Evolutionary conservation across 2,329 filamentous ascomycete species (phyloP).

Genomic region (Penicillium brevicompactum): DNA sequence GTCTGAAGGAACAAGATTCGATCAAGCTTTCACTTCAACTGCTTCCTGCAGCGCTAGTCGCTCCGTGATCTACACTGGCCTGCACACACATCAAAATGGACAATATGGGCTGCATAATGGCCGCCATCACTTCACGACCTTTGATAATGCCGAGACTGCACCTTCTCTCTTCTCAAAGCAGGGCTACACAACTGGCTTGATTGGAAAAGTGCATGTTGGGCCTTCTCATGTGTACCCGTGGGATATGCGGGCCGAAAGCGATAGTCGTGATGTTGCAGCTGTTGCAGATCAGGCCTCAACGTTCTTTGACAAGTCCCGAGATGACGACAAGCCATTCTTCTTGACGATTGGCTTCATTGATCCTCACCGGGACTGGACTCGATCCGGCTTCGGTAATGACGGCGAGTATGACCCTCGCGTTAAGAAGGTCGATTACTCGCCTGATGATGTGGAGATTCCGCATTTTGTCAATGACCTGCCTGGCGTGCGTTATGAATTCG

Average conservation of each 20-base stretch:
- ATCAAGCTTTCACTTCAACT: conserved; percentile 19
- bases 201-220: conserved; percentile 55
- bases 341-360: conserved; percentile 52
- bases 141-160: conserved; percentile 47
- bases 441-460: conserved; percentile 44
- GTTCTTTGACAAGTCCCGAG: conserved; percentile 43
- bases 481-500: conserved; percentile 46
- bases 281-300: conserved; percentile 41
- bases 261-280: conserved; percentile 47
- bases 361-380: conserved; percentile 48
- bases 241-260: conserved; percentile 44
- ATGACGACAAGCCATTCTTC: conserved; percentile 42
- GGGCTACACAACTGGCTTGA: conserved; percentile 51
- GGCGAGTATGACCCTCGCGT: conserved; percentile 32
- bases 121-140: conserved; percentile 48
- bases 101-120: conserved; percentile 48
- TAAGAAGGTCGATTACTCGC: conserved; percentile 26
- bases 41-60: conserved; percentile 54
- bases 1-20: conserved; percentile 36
- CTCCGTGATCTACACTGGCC: conserved; percentile 52
- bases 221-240: conserved; percentile 46
- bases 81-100: conserved; percentile 52
- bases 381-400: conserved; percentile 50
- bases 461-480: conserved; percentile 44
- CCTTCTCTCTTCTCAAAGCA: conserved; percentile 42